Percentiles rank a stretch among this genome's conserved stretches.
Evolutionary conservation across 768 basidiomycete genomes (phyloP).

Genomic region (Pulveroboletus sp.): DNA sequence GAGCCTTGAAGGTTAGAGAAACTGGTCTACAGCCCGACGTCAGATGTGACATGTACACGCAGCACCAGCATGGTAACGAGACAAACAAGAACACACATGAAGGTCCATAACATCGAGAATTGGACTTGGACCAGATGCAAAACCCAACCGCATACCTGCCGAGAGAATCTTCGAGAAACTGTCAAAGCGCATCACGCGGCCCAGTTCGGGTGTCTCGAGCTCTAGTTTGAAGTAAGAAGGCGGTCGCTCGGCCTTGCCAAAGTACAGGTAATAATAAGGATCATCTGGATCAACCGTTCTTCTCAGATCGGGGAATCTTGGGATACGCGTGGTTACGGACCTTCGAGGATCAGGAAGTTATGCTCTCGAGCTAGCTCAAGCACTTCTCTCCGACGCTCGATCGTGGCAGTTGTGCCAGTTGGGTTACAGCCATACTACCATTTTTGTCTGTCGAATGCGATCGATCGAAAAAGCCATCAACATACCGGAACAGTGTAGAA

Average conservation of each 20-base stretch:
- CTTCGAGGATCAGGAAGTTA: conserved; percentile 83
- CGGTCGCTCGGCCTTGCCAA: conserved; percentile 56
- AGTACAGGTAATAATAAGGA: conserved; percentile 78
- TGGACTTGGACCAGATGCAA: conserved; percentile 67
- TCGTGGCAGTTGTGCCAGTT: conserved; percentile 72
- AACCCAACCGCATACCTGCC: conserved; percentile 77
- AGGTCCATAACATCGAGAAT: conserved; percentile 68
- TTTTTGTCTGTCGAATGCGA: neutral
- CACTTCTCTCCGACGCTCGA: conserved; percentile 66
- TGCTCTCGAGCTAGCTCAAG: conserved; percentile 68
- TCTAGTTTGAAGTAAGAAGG: conserved; percentile 85
- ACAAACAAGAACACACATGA: conserved; percentile 45
- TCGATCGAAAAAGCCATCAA: conserved; percentile 6
- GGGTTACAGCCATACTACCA: conserved; percentile 81
- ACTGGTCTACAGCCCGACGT: conserved; percentile 47
- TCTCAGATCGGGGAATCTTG: neutral
- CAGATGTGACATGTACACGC: conserved; percentile 2
- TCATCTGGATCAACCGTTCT: conserved; percentile 49
- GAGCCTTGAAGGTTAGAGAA: conserved; percentile 66
- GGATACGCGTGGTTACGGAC: conserved; percentile 31
- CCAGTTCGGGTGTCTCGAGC: conserved; percentile 56
- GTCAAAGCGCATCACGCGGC: conserved; percentile 84
- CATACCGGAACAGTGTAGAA: conserved; percentile 79
- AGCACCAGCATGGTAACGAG: conserved; percentile 12
- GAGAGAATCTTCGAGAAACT: conserved; percentile 83